Percentiles rank a stretch among this genome's conserved stretches.
Evolutionary conservation across 768 basidiomycete species (phyloP).

Genomic region (Suillus placidus): DNA sequence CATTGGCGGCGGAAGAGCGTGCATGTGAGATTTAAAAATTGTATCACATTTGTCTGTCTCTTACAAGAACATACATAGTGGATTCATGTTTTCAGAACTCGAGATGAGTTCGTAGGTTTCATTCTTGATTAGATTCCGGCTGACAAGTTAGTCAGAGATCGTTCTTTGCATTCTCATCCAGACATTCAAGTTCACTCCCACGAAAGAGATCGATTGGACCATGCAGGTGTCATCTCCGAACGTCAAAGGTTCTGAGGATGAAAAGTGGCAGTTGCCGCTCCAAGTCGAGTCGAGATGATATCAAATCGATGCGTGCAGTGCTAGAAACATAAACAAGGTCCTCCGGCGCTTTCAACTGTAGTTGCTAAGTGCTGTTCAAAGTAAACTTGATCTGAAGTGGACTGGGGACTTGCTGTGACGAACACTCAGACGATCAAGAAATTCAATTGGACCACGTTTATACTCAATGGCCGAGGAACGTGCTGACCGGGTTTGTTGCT

Average conservation of each 20-base stretch:
- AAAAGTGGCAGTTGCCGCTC: constrained; percentile 7
- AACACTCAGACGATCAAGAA: no score
- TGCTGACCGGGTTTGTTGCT: no score
- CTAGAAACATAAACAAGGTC: no score
- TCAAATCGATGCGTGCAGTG: neutral
- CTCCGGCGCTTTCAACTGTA: neutral
- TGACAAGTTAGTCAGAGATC: constrained; percentile 3
- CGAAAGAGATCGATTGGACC: constrained; percentile 16
- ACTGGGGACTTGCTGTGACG: neutral
- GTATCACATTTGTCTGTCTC: constrained; percentile 46
- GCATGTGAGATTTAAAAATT: constrained; percentile 40
- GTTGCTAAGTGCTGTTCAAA: neutral
- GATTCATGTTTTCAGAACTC: constrained; percentile 50
- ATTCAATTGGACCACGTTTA: no score
- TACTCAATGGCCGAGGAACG: no score
- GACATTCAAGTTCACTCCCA: constrained; percentile 13
- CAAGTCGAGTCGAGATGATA: constrained; percentile 12
- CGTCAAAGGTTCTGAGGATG: constrained; percentile 10
- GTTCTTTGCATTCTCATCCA: constrained; percentile 7
- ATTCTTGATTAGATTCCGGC: neutral
- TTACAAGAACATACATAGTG: constrained; percentile 12
- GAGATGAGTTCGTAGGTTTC: constrained; percentile 48
- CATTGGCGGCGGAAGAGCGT: constrained; percentile 48
- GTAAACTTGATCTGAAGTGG: neutral
- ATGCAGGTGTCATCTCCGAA: constrained; percentile 11